A percentile compares a stretch with the other conserved stretches of the same genome.
Conservation (phyloP, 2,329 filamentous ascomycete genomes). For the Tolypocladium paradoxum region DNA sequence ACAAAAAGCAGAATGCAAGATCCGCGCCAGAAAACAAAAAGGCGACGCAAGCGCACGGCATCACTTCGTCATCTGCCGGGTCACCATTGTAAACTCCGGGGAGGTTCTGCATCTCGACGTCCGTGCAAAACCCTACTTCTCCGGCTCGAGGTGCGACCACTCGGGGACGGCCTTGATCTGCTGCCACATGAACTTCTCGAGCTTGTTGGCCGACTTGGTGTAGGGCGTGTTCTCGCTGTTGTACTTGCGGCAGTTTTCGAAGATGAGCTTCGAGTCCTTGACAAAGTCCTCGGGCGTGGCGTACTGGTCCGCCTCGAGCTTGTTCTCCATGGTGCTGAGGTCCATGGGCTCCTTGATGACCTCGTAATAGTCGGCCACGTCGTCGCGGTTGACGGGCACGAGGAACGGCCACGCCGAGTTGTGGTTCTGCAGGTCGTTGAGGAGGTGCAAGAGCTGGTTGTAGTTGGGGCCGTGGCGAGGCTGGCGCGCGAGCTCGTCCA, state of each 20-base stretch:
- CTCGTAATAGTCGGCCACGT: slow-evolving; percentile 97
- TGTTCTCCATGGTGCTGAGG: slow-evolving; percentile 86
- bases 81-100: not conserved
- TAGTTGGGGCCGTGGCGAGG: slow-evolving; percentile 95
- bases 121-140: slow-evolving; percentile 21
- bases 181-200: slow-evolving; percentile 92
- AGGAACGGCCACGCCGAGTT: slow-evolving; percentile 90
- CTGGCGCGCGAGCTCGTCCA: slow-evolving; percentile 93
- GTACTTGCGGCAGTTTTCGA: slow-evolving; percentile 90
- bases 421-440: slow-evolving; percentile 94
- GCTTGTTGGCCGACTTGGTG: slow-evolving; percentile 85
- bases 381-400: slow-evolving; percentile 85
- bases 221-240: slow-evolving; percentile 95
- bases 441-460: slow-evolving; percentile 81
- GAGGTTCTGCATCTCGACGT: slow-evolving; percentile 1
- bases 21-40: not conserved
- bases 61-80: not conserved
- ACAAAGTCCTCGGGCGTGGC: slow-evolving; percentile 86
- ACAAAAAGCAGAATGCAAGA: not conserved
- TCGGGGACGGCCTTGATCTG: slow-evolving; percentile 87
- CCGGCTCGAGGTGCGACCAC: slow-evolving; percentile 61
- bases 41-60: not conserved
- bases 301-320: slow-evolving; percentile 90
- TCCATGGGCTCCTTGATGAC: slow-evolving; percentile 99
- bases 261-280: slow-evolving; percentile 77